Conservation (phyloP, 177 flowering plant genomes). For the Vitis hybrid region DNA sequence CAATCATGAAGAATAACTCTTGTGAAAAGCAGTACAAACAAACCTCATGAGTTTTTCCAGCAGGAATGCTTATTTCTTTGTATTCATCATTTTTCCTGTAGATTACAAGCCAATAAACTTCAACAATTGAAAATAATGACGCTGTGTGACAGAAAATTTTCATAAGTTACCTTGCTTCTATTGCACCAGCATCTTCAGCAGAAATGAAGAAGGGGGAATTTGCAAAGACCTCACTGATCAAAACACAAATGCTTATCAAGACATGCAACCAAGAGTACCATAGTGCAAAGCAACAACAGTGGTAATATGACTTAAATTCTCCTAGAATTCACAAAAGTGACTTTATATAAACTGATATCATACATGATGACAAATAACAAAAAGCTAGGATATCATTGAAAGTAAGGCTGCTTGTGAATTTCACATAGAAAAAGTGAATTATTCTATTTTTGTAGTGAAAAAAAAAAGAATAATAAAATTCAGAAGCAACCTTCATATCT, state of each 20-base stretch:
- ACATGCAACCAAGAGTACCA: neutral
- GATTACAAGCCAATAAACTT: conserved; percentile 8
- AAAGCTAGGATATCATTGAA: neutral
- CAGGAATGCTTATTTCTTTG: conserved; percentile 72
- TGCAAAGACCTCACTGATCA: conserved; percentile 76
- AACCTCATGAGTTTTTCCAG: conserved; percentile 89
- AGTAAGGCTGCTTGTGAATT: neutral
- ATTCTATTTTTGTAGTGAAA: neutral
- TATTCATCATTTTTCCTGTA: conserved; percentile 68
- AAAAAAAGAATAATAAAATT: neutral
- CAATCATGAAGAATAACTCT: neutral
- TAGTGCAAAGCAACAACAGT: neutral
- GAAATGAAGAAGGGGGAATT: conserved; percentile 94
- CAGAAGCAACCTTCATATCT: too few relatives aligned
- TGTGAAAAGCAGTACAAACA: conserved; percentile 14
- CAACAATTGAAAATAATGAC: conserved; percentile 1
- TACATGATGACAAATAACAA: neutral
- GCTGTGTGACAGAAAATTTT: neutral
- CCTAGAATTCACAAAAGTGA: neutral
- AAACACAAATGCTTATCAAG: conserved; percentile 12
- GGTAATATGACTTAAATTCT: conserved; percentile 3
- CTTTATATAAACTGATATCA: neutral
- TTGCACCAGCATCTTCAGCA: conserved; percentile 75
- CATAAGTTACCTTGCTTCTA: conserved; percentile 48
- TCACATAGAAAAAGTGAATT: neutral